Percentiles rank a stretch among this genome's conserved stretches.
These are phyloP conservation scores for Coniferiporia weirii DNA, from an alignment of 1,284 basidiomycete species.

Conservation along the genomic window DNA sequence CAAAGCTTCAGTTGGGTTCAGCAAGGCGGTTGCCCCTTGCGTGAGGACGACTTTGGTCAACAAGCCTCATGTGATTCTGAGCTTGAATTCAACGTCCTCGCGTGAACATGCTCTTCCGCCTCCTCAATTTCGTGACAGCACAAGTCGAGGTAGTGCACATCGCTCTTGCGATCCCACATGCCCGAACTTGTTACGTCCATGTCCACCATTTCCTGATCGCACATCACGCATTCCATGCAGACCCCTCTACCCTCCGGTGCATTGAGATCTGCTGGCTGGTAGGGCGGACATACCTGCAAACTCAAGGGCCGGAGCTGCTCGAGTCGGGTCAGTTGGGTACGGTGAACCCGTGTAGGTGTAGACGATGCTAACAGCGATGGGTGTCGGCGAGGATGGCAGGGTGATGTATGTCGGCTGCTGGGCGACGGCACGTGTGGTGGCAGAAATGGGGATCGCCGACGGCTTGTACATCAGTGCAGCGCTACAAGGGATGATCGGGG, in stretches of 20 bases:
- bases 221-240: slow-evolving; percentile 98
- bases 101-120: slow-evolving; percentile 8
- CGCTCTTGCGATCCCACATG: slow-evolving; percentile 89
- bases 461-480: slow-evolving; percentile 13
- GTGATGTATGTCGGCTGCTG: slow-evolving; percentile 75
- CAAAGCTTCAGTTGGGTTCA: slow-evolving; percentile 83
- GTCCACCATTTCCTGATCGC: slow-evolving; percentile 97
- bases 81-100: slow-evolving; percentile 9
- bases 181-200: slow-evolving; percentile 84
- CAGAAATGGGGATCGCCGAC: slow-evolving; percentile 30
- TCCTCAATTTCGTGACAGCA: slow-evolving; percentile 32
- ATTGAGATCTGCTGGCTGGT: background rate
- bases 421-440: slow-evolving; percentile 59
- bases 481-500: slow-evolving; percentile 6
- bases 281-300: background rate
- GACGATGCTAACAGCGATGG: slow-evolving; percentile 51
- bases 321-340: slow-evolving; percentile 31
- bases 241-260: slow-evolving; percentile 55
- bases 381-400: slow-evolving; percentile 41
- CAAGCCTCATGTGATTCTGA: slow-evolving; percentile 28
- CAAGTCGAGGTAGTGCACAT: slow-evolving; percentile 78
- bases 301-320: slow-evolving; percentile 26
- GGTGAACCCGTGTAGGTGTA: slow-evolving; percentile 32
- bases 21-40: slow-evolving; percentile 66
- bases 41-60: slow-evolving; percentile 51